phyloP scores from a whole-genome alignment of 768 basidiomycete genomes.

The Chlorophyllum brunneum region DNA sequence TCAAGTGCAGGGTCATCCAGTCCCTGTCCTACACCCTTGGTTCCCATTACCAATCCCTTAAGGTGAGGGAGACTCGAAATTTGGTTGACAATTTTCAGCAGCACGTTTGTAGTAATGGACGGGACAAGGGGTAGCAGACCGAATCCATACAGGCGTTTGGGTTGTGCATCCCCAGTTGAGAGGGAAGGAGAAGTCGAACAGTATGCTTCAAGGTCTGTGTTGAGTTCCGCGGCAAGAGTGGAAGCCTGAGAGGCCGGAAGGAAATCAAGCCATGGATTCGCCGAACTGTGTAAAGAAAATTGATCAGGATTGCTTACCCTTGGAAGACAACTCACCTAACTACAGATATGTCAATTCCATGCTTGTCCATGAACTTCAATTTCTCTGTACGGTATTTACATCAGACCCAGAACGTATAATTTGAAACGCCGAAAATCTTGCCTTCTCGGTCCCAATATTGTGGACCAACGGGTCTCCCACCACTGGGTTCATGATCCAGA shows the following conservation, averaged over 20 bases:
- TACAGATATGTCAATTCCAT: slow-evolving; percentile 75
- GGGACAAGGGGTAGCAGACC: slow-evolving; percentile 83
- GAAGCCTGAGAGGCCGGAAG: slow-evolving; percentile 65
- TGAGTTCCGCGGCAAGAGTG: slow-evolving; percentile 64
- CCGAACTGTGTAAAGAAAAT: slow-evolving; percentile 50
- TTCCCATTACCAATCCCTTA: slow-evolving; percentile 78
- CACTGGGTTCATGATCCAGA: slow-evolving; percentile 74
- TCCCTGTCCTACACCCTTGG: slow-evolving; percentile 71
- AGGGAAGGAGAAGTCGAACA: slow-evolving; percentile 62
- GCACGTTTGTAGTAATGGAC: slow-evolving; percentile 45
- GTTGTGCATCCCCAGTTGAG: slow-evolving; percentile 22
- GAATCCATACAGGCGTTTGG: slow-evolving; percentile 77
- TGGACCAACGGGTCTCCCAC: slow-evolving; percentile 75
- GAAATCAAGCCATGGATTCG: slow-evolving; percentile 93
- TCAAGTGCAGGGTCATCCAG: slow-evolving; percentile 78
- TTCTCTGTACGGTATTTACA: slow-evolving; percentile 41
- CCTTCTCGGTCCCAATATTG: slow-evolving; percentile 74
- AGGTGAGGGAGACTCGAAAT: slow-evolving; percentile 63
- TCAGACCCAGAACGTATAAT: background rate
- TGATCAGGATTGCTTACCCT: background rate
- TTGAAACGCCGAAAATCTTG: slow-evolving; percentile 6
- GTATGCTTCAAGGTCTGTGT: slow-evolving; percentile 74
- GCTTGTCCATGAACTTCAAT: slow-evolving; percentile 79
- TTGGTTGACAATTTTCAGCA: slow-evolving; percentile 66
- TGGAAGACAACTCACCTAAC: slow-evolving; percentile 48